phyloP scores from a whole-genome alignment of 306 rosid genomes.

The Leucaena leucocephala region DNA sequence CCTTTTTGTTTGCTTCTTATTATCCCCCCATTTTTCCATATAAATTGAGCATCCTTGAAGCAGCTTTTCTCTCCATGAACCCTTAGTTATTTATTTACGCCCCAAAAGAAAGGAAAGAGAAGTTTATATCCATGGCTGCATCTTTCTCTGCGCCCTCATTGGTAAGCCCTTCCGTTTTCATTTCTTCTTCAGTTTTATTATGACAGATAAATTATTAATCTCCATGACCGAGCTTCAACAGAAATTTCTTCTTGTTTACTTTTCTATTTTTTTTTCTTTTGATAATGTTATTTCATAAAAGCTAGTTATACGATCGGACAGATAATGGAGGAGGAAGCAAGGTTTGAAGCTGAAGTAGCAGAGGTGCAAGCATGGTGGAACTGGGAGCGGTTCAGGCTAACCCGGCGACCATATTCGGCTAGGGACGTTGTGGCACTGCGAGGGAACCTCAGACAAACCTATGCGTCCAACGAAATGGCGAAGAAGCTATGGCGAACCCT shows the following conservation, averaged over 20 bases:
- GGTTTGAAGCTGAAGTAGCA: conserved; percentile 82
- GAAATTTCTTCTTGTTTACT: background rate
- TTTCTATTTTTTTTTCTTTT: background rate
- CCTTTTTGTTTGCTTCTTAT: conserved; percentile 49
- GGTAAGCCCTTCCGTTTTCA: conserved; percentile 45
- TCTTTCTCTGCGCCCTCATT: conserved; percentile 80
- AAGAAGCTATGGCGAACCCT: conserved; percentile 88
- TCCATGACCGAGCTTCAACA: background rate
- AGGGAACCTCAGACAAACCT: conserved; percentile 77
- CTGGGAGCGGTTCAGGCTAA: conserved; percentile 79
- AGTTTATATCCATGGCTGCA: conserved; percentile 72
- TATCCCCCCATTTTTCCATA: conserved; percentile 48
- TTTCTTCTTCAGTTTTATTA: background rate
- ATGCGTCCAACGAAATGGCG: conserved; percentile 79
- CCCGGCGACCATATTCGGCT: conserved; percentile 72
- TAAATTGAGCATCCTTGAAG: conserved; percentile 53
- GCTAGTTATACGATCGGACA: conserved; percentile 33
- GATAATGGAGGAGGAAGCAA: conserved; percentile 92
- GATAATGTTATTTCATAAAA: background rate
- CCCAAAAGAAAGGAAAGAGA: background rate
- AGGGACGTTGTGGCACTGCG: conserved; percentile 83
- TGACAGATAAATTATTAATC: background rate
- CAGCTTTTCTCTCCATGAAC: conserved; percentile 30
- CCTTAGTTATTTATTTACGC: background rate
- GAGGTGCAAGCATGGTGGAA: conserved; percentile 97